A percentile compares a stretch with the other conserved stretches of the same genome.
Evolutionary conservation across 345 rosid species (phyloP).

Genomic region (Syzygium aromaticum): DNA sequence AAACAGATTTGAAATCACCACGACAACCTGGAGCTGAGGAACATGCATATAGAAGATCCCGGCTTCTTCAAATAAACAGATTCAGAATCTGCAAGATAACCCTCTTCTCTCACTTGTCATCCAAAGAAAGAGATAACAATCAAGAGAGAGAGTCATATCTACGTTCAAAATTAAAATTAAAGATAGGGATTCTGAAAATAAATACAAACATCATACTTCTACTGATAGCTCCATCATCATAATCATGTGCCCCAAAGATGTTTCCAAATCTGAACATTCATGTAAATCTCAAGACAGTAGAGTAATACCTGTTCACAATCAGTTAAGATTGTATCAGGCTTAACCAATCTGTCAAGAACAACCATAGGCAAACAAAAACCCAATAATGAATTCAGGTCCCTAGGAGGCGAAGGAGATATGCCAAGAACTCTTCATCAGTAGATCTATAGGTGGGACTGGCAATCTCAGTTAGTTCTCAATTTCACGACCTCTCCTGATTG

Average conservation of each 20-base stretch:
- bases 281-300: too few species aligned
- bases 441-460: too few species aligned
- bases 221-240: neutral
- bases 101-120: neutral
- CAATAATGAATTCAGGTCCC: neutral
- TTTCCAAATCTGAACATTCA: neutral
- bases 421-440: too few species aligned
- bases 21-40: neutral
- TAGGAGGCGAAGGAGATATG: too few species aligned
- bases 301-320: neutral
- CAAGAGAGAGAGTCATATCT: neutral
- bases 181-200: neutral
- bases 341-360: neutral
- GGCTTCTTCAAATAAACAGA: neutral
- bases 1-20: neutral
- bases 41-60: neutral
- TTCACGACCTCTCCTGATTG: too few species aligned
- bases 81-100: neutral
- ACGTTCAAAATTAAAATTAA: neutral
- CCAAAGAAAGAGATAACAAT: neutral
- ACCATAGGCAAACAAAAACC: neutral
- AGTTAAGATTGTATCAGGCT: neutral
- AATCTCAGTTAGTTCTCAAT: too few species aligned
- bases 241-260: neutral
- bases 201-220: neutral